Conservation (phyloP, 192 early-diverging fungal genomes). For the Coemansia brasiliensis region DNA sequence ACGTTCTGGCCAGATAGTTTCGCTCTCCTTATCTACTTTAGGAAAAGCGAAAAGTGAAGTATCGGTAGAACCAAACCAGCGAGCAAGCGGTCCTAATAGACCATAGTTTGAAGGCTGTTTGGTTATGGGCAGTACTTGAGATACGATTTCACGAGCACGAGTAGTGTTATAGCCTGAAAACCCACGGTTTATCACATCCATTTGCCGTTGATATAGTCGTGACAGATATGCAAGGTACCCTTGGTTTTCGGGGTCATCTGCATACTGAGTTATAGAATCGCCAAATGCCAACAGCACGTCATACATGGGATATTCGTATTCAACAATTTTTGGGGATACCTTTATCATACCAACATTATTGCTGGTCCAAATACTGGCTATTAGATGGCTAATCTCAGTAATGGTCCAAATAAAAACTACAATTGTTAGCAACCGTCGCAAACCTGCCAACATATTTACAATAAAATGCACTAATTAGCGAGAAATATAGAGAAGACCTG, state of each 20-base stretch:
- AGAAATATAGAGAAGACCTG: too few species aligned
- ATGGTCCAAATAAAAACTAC: too few species aligned
- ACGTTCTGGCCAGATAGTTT: background rate
- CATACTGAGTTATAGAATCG: conserved; percentile 4
- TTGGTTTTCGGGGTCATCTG: background rate
- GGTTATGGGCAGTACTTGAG: background rate
- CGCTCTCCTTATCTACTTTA: background rate
- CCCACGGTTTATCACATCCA: conserved; percentile 6
- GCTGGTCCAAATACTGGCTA: too few species aligned
- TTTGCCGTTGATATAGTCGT: background rate
- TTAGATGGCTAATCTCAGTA: too few species aligned
- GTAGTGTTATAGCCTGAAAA: background rate
- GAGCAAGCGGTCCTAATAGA: too few species aligned
- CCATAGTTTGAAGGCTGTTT: too few species aligned
- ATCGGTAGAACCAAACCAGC: background rate
- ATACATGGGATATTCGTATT: background rate
- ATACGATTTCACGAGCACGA: background rate
- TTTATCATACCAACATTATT: too few species aligned
- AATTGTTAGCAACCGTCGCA: too few species aligned
- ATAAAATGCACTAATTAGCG: too few species aligned
- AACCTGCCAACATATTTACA: too few species aligned
- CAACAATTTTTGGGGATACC: background rate
- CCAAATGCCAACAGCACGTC: background rate
- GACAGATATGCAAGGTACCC: conserved; percentile 1
- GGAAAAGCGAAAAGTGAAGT: background rate